These are phyloP conservation scores for Suillus occidentalis DNA, from an alignment of 768 basidiomycete genomes.

Conservation along the genomic window DNA sequence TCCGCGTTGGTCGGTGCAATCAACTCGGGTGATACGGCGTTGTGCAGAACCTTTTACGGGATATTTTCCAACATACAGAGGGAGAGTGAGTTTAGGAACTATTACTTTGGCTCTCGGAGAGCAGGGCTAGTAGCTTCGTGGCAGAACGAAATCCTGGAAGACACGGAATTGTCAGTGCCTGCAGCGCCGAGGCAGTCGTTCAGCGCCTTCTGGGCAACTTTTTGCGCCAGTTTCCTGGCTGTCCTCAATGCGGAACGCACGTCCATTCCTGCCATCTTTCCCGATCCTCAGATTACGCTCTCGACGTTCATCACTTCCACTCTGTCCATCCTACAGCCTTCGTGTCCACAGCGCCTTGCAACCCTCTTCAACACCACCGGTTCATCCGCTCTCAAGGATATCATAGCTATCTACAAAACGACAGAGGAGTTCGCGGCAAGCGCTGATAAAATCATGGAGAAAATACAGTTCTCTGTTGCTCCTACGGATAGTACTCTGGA, in stretches of 20 bases:
- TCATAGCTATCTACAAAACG: slow-evolving; percentile 68
- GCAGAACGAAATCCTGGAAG: slow-evolving; percentile 57
- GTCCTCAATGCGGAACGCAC: slow-evolving; percentile 70
- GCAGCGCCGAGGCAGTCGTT: slow-evolving; percentile 41
- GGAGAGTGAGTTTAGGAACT: slow-evolving; percentile 89
- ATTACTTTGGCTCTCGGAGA: slow-evolving; percentile 87
- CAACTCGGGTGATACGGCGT: slow-evolving; percentile 69
- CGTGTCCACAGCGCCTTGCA: slow-evolving; percentile 76
- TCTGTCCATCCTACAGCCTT: slow-evolving; percentile 76
- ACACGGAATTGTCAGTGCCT: slow-evolving; percentile 40
- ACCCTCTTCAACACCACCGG: slow-evolving; percentile 67
- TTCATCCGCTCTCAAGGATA: slow-evolving; percentile 58
- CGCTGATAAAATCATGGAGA: slow-evolving; percentile 77
- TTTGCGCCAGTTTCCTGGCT: slow-evolving; percentile 67
- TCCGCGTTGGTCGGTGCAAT: slow-evolving; percentile 90
- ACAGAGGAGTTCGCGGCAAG: slow-evolving; percentile 83
- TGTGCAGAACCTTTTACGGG: slow-evolving; percentile 75
- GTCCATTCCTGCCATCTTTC: slow-evolving; percentile 83
- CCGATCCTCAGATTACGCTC: slow-evolving; percentile 74
- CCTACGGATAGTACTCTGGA: slow-evolving; percentile 20
- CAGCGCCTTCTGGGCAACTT: slow-evolving; percentile 67
- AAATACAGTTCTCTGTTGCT: slow-evolving; percentile 45
- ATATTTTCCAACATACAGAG: slow-evolving; percentile 92
- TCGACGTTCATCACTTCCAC: slow-evolving; percentile 83
- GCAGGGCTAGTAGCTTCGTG: slow-evolving; percentile 64